Base-by-base conservation (phyloP, 306 rosid genomes). In the Lathyrus tuberosus region DNA sequence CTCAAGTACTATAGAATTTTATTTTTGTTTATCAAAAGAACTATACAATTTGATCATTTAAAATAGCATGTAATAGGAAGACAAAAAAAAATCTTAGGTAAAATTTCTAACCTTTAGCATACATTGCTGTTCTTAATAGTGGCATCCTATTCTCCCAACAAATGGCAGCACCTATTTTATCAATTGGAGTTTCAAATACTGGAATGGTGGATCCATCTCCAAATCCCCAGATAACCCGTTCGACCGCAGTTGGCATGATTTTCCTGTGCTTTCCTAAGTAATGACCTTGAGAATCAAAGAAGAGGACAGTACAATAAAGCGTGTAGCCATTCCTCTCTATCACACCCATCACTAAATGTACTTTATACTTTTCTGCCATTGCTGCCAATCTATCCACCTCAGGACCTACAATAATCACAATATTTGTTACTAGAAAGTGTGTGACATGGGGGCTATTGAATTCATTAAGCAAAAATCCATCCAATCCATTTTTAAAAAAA, bases 81-180 rank as follows among this genome's bases (percentile, higher is more conserved):
- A 48, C 56, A 22, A 22, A 71, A 33, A n/a, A n/a, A 42, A 51
- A 5, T 44, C 53, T 10, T 26, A 17, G 31, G 67, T 4, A 20
- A 35, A 67, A 24, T 49, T 5, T 66, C 93, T 38, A 79, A 89
- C 98, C 98, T 86, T 90, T 93, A 17, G 96, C 96, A 81, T 93
- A 90, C 96, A 93, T 79, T 12, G 96, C 94, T 22, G 98, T 90
- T 78, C 98, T 90, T 70, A 86, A 71, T 15, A 88, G 90, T 41
- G 98, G 97, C 98, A 93, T 90, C 70, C 65, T 88, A 81, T 90
- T 93, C 76, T 93, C 97, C 97, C 97, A 90, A 73, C 98, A 93
- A 82, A 93, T 85, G 70, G 85, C 96, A 72, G 90, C 98, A 44
- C 98, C 98, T 62, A 93, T 84, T 78, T 90, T 93, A 73, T 97